Base-by-base conservation (phyloP, 352 stramenopile genomes). In the Pythium aquatile region DNA sequence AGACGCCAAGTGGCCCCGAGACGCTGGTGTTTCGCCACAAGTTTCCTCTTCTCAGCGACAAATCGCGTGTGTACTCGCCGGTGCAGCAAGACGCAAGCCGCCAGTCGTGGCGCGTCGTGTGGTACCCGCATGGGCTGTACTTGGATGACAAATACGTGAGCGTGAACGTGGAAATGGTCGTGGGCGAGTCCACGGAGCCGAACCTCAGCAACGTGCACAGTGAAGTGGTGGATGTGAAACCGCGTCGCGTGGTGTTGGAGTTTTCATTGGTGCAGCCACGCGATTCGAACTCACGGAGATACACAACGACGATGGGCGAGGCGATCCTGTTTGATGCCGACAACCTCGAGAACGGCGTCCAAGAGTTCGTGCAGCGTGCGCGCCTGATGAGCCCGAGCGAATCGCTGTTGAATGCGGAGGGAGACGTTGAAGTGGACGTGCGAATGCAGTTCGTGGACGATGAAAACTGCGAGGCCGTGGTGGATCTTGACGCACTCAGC, bases 81-180 rank as follows among this genome's bases (percentile, higher is more conserved):
- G 8, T 51, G 2, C 42, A 77, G 59, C 59, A 55, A 13, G 85
- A 93, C 61, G 69, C 72, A 5, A 49, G 60, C 6, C 79, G 73
- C 30, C 68, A 68, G 20, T 54, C 65, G 32, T 93, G 85, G 85
- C 79, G 83, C 33, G 68, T 93, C 13, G 63, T 85, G 61, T 93
- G 82, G 82, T 83, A 83, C 24, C 79, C 79, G 13, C 70, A 78
- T 55, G 84, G 85, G 9, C 68, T 72, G 35, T 65, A 65, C 26
- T 63, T 79, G 13, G 66, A 85, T 46, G 58, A 69, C 58, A 58
- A 80, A 14, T 80, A 72, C 55, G 81, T 87, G 14, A 79, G 82
- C 32, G 69, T 91, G 29, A 83, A 81, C 48, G 81, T 91, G 3
- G 75, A 90, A 64, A 77, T 89, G 65, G 68, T 86, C 7, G 24